A percentile compares a stretch with the other conserved stretches of the same genome.
These are phyloP conservation scores for Drechslerella dactyloides DNA, from an alignment of 2,329 filamentous ascomycete genomes.

Conservation along the genomic window DNA sequence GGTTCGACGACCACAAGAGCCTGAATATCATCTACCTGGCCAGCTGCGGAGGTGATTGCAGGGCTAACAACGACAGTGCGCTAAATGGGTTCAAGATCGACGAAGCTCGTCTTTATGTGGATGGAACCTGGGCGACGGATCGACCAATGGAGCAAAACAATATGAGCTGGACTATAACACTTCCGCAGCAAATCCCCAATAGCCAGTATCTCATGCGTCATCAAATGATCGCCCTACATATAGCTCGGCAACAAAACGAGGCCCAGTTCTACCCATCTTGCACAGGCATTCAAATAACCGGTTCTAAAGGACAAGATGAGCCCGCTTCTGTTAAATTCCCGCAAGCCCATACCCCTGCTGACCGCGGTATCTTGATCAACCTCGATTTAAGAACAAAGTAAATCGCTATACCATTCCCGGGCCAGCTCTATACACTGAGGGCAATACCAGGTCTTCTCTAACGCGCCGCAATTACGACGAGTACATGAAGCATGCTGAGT, in stretches of 20 bases:
- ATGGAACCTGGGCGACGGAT: slow-evolving; percentile 59
- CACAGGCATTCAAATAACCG: too few relatives aligned
- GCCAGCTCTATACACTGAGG: too few relatives aligned
- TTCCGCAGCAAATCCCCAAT: slow-evolving; percentile 57
- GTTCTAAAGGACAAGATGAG: too few relatives aligned
- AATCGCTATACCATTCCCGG: too few relatives aligned
- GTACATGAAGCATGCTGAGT: too few relatives aligned
- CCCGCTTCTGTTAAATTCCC: too few relatives aligned
- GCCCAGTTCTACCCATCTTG: too few relatives aligned
- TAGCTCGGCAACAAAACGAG: slow-evolving; percentile 58
- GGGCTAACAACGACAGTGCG: slow-evolving; percentile 58
- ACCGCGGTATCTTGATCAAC: too few relatives aligned
- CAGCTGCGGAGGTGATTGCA: slow-evolving; percentile 59
- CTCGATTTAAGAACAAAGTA: too few relatives aligned
- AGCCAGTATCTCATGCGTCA: slow-evolving; percentile 64
- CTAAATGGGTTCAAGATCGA: slow-evolving; percentile 62
- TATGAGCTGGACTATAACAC: slow-evolving; percentile 60
- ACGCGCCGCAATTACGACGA: too few relatives aligned
- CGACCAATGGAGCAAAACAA: slow-evolving; percentile 62
- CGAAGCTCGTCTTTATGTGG: slow-evolving; percentile 57
- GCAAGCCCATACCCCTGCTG: too few relatives aligned
- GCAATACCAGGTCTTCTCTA: too few relatives aligned
- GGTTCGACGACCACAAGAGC: slow-evolving; percentile 63
- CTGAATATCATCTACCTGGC: slow-evolving; percentile 62
- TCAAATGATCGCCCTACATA: slow-evolving; percentile 63